Percentiles rank a stretch among this genome's conserved stretches.
Evolutionary conservation across 2,329 filamentous ascomycete genomes (phyloP).

Genomic region (Pestalotiopsis sp.): DNA sequence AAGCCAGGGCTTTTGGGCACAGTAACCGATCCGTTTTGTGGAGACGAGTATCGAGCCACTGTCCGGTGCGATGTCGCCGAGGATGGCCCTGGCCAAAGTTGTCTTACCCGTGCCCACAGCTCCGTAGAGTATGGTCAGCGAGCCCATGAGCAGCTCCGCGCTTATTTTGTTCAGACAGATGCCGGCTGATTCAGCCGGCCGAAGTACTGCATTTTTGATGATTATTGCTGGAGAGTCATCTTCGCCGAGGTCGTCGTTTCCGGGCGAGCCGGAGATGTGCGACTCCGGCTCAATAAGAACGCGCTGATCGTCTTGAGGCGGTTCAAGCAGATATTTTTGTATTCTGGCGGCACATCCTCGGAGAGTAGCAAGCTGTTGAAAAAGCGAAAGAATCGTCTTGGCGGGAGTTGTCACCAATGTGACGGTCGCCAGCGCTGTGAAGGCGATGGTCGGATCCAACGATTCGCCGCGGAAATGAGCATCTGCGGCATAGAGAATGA

Average conservation of each 20-base stretch:
- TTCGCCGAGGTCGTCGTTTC: not conserved
- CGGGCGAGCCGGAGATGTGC: too few relatives aligned
- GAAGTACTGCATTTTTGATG: not conserved
- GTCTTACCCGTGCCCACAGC: constrained; percentile 6
- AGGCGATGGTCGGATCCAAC: not conserved
- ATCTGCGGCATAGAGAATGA: not conserved
- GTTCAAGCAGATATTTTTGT: not conserved
- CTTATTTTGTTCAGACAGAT: not conserved
- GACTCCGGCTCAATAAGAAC: too few relatives aligned
- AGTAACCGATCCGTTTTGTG: constrained; percentile 33
- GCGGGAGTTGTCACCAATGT: not conserved
- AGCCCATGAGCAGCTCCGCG: not conserved
- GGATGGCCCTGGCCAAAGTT: not conserved
- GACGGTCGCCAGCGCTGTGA: constrained; percentile 3
- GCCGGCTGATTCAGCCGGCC: not conserved
- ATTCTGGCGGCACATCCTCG: not conserved
- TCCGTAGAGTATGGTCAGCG: not conserved
- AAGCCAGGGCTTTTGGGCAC: constrained; percentile 45
- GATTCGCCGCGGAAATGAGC: not conserved
- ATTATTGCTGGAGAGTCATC: not conserved
- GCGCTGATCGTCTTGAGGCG: not conserved
- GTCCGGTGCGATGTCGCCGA: not conserved
- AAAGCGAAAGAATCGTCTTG: not conserved
- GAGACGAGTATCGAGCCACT: not conserved
- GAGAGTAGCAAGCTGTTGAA: not conserved